phyloP scores from a whole-genome alignment of 2,329 filamentous ascomycete species.

The Botrytis tulipae region DNA sequence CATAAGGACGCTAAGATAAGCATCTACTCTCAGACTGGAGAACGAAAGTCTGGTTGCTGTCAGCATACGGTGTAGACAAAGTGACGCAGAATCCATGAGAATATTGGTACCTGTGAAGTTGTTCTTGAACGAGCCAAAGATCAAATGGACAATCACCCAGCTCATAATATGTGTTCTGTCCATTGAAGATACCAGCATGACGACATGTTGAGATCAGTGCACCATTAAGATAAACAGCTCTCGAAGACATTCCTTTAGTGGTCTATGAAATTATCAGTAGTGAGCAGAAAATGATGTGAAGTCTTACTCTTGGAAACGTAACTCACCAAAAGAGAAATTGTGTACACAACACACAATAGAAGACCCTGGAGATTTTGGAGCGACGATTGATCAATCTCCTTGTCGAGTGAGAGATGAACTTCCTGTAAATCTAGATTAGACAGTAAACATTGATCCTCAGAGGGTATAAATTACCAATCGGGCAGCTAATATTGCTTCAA shows the following conservation, averaged over 20 bases:
- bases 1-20: conserved; percentile 11
- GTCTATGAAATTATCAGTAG: neutral
- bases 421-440: neutral
- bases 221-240: conserved; percentile 14
- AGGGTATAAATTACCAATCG: neutral
- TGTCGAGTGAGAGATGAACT: neutral
- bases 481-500: conserved; percentile 13
- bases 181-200: conserved; percentile 12
- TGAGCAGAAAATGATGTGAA: neutral
- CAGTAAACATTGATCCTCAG: neutral
- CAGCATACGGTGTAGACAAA: neutral
- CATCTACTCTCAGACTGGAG: conserved; percentile 7
- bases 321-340: conserved; percentile 8
- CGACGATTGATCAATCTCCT: conserved; percentile 4
- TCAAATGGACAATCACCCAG: conserved; percentile 14
- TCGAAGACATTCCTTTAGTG: neutral
- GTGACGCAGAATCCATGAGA: too few species aligned
- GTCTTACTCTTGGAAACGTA: too few species aligned
- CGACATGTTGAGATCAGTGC: conserved; percentile 8
- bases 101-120: neutral
- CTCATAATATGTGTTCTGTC: conserved; percentile 17
- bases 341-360: conserved; percentile 12
- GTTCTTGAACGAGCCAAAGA: conserved; percentile 8
- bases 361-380: conserved; percentile 13
- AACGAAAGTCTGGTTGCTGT: neutral